These are phyloP conservation scores for Gossypium herbaceum DNA, from an alignment of 345 rosid genomes.

Conservation along the genomic window DNA sequence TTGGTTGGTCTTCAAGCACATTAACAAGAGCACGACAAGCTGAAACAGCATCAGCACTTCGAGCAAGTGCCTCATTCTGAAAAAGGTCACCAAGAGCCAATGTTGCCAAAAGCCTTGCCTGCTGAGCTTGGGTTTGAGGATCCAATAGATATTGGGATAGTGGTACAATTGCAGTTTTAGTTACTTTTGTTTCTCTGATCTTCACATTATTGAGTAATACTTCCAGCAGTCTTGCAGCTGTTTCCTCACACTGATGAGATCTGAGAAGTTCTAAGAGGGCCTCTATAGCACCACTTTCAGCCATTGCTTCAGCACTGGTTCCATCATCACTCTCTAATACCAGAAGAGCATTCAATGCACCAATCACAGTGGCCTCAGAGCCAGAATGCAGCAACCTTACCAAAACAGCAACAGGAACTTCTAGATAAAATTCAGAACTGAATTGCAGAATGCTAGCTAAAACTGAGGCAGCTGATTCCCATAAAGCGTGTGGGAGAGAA, in stretches of 20 bases:
- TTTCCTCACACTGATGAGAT: conserved; percentile 94
- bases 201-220: conserved; percentile 92
- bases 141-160: conserved; percentile 94
- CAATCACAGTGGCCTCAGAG: conserved; percentile 72
- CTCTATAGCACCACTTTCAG: conserved; percentile 97
- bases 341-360: conserved; percentile 90
- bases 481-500: conserved; percentile 79
- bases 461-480: conserved; percentile 97
- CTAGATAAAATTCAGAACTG: conserved; percentile 91
- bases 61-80: conserved; percentile 94
- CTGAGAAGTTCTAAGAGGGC: conserved; percentile 95
- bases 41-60: conserved; percentile 88
- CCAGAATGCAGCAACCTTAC: conserved; percentile 88
- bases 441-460: conserved; percentile 82
- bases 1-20: conserved; percentile 97
- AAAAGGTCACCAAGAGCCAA: conserved; percentile 97
- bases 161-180: conserved; percentile 85
- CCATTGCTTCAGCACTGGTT: conserved; percentile 98
- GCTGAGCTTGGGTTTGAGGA: conserved; percentile 98
- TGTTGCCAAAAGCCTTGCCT: conserved; percentile 83
- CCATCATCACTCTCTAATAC: conserved; percentile 96
- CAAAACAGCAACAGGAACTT: conserved; percentile 93
- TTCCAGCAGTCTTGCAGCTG: conserved; percentile 91
- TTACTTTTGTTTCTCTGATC: conserved; percentile 88
- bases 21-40: conserved; percentile 98